Percentiles rank a stretch among this genome's conserved stretches.
Conservation (phyloP, 208 protist genomes). For the Tetramitus jugosus region DNA sequence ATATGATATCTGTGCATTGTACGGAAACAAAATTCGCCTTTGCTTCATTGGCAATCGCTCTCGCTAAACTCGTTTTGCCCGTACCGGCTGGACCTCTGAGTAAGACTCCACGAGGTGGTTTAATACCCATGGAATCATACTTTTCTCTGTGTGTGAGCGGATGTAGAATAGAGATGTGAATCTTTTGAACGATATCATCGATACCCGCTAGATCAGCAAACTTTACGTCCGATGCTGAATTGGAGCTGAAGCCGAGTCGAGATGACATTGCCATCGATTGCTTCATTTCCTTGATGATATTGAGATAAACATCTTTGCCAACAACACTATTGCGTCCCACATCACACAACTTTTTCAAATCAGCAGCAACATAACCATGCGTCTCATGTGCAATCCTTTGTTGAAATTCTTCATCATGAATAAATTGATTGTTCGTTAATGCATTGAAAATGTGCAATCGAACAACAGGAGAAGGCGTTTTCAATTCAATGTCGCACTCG, state of each 20-base stretch:
- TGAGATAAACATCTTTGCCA: background rate
- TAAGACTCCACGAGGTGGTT: conserved; percentile 91
- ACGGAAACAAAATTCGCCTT: conserved; percentile 14
- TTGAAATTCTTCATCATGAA: background rate
- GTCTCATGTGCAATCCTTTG: background rate
- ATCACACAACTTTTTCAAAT: background rate
- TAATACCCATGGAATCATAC: conserved; percentile 98
- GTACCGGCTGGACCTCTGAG: conserved; percentile 86
- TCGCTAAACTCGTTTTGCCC: conserved; percentile 80
- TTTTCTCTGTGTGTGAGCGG: conserved; percentile 98
- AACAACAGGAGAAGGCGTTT: background rate
- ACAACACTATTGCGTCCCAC: background rate
- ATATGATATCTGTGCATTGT: conserved; percentile 39
- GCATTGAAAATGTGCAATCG: background rate
- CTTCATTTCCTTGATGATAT: background rate
- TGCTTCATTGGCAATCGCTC: conserved; percentile 58
- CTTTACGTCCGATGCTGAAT: background rate
- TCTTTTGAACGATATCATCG: conserved; percentile 10
- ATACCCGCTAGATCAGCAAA: conserved; percentile 16
- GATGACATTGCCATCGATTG: background rate
- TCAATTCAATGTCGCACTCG: background rate
- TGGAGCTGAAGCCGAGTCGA: no score
- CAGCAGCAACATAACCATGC: conserved; percentile 9
- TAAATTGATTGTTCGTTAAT: background rate
- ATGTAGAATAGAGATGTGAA: conserved; percentile 34